These are phyloP conservation scores for Shiraia sp. DNA, from an alignment of 2,329 filamentous ascomycete species.

Conservation along the genomic window DNA sequence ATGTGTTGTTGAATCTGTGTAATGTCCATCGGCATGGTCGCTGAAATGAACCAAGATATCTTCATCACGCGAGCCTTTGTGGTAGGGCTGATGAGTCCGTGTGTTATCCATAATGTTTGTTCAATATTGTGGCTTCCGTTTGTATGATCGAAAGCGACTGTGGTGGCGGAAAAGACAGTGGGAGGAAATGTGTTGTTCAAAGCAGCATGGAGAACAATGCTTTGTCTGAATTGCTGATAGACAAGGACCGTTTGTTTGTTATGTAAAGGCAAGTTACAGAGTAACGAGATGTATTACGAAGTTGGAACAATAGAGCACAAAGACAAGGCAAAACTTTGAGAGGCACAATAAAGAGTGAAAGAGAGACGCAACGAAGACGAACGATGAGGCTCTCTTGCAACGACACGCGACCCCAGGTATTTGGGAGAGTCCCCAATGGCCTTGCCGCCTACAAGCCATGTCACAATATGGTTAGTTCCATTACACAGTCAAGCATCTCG, in stretches of 20 bases:
- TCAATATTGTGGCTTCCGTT: constrained; percentile 5
- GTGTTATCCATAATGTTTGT: constrained; percentile 21
- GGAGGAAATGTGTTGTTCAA: constrained; percentile 1
- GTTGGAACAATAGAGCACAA: constrained; percentile 14
- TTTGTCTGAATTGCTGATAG: constrained; percentile 23
- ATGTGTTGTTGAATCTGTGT: constrained; percentile 11
- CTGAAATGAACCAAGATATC: constrained; percentile 33
- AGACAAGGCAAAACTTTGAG: constrained; percentile 6
- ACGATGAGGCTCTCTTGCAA: constrained; percentile 18
- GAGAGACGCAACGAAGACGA: constrained; percentile 18
- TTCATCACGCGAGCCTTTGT: constrained; percentile 21
- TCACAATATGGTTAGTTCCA: constrained; percentile 30
- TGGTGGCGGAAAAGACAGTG: constrained; percentile 11
- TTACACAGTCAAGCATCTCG: constrained; percentile 15
- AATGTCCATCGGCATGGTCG: constrained; percentile 7
- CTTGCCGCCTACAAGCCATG: constrained; percentile 32
- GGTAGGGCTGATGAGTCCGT: constrained; percentile 12
- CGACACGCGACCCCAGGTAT: constrained; percentile 33
- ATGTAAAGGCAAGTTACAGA: constrained; percentile 27
- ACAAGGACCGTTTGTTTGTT: constrained; percentile 36
- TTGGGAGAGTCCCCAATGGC: constrained; percentile 19
- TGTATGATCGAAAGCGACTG: constrained; percentile 1
- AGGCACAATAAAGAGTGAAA: constrained; percentile 7
- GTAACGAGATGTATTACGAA: constrained; percentile 20
- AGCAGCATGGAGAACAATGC: constrained; percentile 23